Evolutionary conservation across 331 rosid species (phyloP), one percentile per base, ranked within the genome.

Genomic region (Malus hybrid): DNA sequence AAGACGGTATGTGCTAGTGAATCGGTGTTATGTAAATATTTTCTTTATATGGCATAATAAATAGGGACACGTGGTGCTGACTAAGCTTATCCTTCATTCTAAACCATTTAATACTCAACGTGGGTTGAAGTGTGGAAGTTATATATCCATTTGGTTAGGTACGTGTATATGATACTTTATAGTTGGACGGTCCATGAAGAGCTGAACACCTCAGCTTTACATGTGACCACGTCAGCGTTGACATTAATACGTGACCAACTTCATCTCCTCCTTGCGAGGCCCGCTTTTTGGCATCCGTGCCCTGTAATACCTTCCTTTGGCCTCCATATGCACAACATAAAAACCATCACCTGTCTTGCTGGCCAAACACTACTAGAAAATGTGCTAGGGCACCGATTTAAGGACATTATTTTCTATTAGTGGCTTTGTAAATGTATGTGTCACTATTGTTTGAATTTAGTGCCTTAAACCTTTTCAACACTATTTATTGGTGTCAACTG

Each of bases 171-270:
- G 11, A 1, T 59, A 22, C 14, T 2, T 22, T 64, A 12, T 46
- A 6, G 7, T 6, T 22, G 62, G 78, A 44, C 63, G 24, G 24
- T 24, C 65, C 31, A 39, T 19, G n/a, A 27, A 7, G 7, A 31
- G 6, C 50, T 55, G 6, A 4, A 74, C 78, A 65, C 79, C 57
- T 75, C 72, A 71, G 65, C 9, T 34, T 22, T 67, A 63, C 81
- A 75, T 79, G 81, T 71, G 76, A 54, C 81, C 83, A 79, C 86
- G 67, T 83, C 69, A 71, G 80, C 64, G 9, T 79, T 48, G 59
- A 74, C 27, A 18, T 0, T 50, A 19, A 10, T 6, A 62, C 77
- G n/a, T 39, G 32, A 56, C 69, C 15, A 20, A 65, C 73, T 63
- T 14, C 56, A 20, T 22, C 54, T 57, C 62, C 69, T 60, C 61